These are phyloP conservation scores for Hypoxylon cercidicola DNA, from an alignment of 495 filamentous ascomycete genomes.

Conservation along the genomic window DNA sequence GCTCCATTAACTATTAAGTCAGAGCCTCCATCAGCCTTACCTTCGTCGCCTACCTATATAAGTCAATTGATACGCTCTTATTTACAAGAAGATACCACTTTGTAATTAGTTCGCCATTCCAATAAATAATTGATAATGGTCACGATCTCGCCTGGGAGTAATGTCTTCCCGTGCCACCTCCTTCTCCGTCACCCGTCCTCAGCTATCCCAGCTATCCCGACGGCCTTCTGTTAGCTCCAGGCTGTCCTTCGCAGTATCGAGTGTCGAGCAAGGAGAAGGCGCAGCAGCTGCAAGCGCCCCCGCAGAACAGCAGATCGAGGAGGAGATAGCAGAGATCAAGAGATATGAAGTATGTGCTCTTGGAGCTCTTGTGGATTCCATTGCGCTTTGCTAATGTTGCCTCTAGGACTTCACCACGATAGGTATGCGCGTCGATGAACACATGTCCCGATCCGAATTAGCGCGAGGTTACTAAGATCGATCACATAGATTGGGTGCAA, in stretches of 20 bases:
- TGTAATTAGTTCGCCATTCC: background rate
- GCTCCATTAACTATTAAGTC: constrained; percentile 21
- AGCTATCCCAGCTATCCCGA: constrained; percentile 54
- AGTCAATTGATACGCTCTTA: too few species aligned
- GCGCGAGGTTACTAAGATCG: constrained; percentile 10
- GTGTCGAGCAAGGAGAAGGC: constrained; percentile 67
- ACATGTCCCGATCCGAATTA: background rate
- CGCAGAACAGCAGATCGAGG: constrained; percentile 75
- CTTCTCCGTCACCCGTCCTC: constrained; percentile 59
- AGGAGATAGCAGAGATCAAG: constrained; percentile 98
- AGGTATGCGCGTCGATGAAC: constrained; percentile 56
- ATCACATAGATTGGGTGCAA: constrained; percentile 85
- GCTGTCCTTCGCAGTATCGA: constrained; percentile 75
- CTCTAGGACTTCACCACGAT: constrained; percentile 87
- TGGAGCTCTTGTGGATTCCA: background rate
- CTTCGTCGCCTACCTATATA: too few species aligned
- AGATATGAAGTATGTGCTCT: constrained; percentile 78
- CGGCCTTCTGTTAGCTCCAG: constrained; percentile 75
- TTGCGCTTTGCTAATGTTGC: constrained; percentile 13
- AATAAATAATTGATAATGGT: constrained; percentile 47
- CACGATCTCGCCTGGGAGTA: constrained; percentile 19
- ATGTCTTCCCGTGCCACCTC: constrained; percentile 75
- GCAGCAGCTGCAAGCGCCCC: constrained; percentile 46
- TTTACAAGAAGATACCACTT: background rate
- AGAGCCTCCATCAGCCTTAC: constrained; percentile 15